Evolutionary conservation across 1,284 basidiomycete genomes (phyloP).

Genomic region (Pseudozyma hubeiensis): DNA sequence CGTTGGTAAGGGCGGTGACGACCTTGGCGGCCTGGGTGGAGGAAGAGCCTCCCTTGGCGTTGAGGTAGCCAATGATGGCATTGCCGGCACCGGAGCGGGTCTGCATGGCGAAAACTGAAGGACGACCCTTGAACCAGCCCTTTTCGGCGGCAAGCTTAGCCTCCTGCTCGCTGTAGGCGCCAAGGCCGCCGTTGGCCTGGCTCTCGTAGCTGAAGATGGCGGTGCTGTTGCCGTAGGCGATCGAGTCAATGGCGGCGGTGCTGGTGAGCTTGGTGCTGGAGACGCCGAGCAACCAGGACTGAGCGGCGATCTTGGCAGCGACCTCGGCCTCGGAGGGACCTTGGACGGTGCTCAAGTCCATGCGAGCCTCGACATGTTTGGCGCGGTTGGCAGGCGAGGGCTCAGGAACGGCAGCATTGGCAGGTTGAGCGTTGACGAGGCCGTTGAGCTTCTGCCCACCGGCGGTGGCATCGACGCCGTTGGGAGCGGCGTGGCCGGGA

Average conservation of each 20-base stretch:
- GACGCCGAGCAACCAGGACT: slow-evolving; percentile 58
- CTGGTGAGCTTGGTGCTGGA: slow-evolving; percentile 49
- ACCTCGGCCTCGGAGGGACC: slow-evolving; percentile 44
- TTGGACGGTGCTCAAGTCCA: slow-evolving; percentile 50
- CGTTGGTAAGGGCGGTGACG: slow-evolving; percentile 66
- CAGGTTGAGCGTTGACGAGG: slow-evolving; percentile 50
- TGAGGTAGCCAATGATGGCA: slow-evolving; percentile 65
- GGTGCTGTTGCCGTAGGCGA: slow-evolving; percentile 61
- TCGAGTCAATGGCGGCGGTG: slow-evolving; percentile 60
- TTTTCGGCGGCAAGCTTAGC: slow-evolving; percentile 39
- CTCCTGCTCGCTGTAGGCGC: slow-evolving; percentile 60
- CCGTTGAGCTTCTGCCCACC: slow-evolving; percentile 51
- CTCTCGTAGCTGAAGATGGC: slow-evolving; percentile 68
- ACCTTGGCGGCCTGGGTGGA: slow-evolving; percentile 45
- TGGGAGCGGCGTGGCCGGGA: slow-evolving; percentile 40
- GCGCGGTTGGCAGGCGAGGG: slow-evolving; percentile 50
- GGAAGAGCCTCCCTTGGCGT: slow-evolving; percentile 47
- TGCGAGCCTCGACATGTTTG: slow-evolving; percentile 50
- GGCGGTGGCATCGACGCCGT: slow-evolving; percentile 45
- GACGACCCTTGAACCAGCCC: slow-evolving; percentile 49
- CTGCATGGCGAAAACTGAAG: slow-evolving; percentile 66
- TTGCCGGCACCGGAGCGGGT: slow-evolving; percentile 75
- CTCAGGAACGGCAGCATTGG: slow-evolving; percentile 41
- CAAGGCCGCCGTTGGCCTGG: slow-evolving; percentile 61
- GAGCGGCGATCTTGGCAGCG: slow-evolving; percentile 42